Base-by-base conservation (phyloP, 345 rosid genomes). In the Arabidopsis suecica region DNA sequence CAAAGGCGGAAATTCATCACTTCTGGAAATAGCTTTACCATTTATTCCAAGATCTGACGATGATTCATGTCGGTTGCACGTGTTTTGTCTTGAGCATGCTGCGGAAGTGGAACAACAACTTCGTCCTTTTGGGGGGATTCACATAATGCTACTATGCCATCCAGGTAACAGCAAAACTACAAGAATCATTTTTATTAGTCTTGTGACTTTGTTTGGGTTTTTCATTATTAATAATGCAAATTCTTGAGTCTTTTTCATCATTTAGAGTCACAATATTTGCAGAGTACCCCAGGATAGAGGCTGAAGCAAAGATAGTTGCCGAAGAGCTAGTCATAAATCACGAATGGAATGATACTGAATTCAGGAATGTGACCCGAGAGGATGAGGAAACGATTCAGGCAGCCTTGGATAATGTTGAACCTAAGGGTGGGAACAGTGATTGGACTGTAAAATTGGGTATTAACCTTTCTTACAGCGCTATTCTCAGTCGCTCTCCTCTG, bases 21-120 rank as follows among this genome's bases (percentile, higher is more conserved):
- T 37, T 20, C 76, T 75, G 76, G 80, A 78, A 33, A 48, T 79
- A 47, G 78, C 71, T 66, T 55, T 77, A 22, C 74, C 84, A 4
- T 81, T 78, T 81, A 42, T 82, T 77, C 86, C 79, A 33, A 82
- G 76, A 73, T 85, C 83, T 63, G 84, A 88, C 76, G 93, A 89
- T 51, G 97, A 90, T 80, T 88, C 96, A 71, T 92, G 88, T 69
- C 88, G 87, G 47, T 49, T 88, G 86, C 97, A 95, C 68, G 87
- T 95, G 45, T 95, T 95, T 83, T 95, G 99, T 83, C 98, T 95
- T 66, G 91, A 95, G 87, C 98, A 95, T 80, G 99, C 99, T 73
- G 80, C 88, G 18, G 97, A 92, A 82, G 91, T 90, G 55, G 97
- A 92, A 72, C 85, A 95, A 80, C 94, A 77, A 80, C 90, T 95